Percentiles rank a stretch among this genome's conserved stretches.
These are phyloP conservation scores for Neurospora discreta DNA, from an alignment of 495 filamentous ascomycete genomes.

Conservation along the genomic window DNA sequence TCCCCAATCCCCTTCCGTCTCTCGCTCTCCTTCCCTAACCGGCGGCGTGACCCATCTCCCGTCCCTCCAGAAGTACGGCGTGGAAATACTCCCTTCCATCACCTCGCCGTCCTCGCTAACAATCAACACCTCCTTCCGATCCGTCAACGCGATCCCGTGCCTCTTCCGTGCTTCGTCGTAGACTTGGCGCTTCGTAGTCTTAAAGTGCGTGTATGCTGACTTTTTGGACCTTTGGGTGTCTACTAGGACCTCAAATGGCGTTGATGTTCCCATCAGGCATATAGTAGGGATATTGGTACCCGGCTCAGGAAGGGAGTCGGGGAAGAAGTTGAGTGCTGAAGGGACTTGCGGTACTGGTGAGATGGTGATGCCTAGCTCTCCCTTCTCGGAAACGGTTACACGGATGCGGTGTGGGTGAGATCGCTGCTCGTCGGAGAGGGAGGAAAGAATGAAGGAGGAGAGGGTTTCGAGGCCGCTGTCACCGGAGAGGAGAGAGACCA, in stretches of 20 bases:
- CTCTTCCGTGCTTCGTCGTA: slow-evolving; percentile 55
- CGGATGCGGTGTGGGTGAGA: slow-evolving; percentile 35
- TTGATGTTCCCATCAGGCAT: too few relatives aligned
- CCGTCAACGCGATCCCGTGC: slow-evolving; percentile 41
- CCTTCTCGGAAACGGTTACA: slow-evolving; percentile 39
- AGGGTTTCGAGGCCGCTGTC: slow-evolving; percentile 29
- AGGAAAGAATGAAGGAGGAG: slow-evolving; percentile 7
- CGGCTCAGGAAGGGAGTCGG: not conserved
- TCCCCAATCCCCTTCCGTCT: slow-evolving; percentile 6
- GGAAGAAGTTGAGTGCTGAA: slow-evolving; percentile 15
- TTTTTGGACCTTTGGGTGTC: slow-evolving; percentile 41
- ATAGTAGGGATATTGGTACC: too few relatives aligned
- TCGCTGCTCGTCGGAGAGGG: slow-evolving; percentile 9
- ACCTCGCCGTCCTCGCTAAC: slow-evolving; percentile 55
- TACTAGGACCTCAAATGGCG: slow-evolving; percentile 40
- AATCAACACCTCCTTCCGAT: slow-evolving; percentile 61
- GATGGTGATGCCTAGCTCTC: slow-evolving; percentile 38
- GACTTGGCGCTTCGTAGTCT: slow-evolving; percentile 55
- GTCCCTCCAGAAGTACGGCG: slow-evolving; percentile 63
- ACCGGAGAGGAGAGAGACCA: slow-evolving; percentile 31
- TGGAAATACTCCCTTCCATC: slow-evolving; percentile 81
- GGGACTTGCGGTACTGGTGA: slow-evolving; percentile 35
- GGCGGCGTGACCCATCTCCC: slow-evolving; percentile 58
- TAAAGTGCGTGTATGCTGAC: slow-evolving; percentile 60
- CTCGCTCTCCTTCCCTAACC: slow-evolving; percentile 20